These are phyloP conservation scores for Rhodotorula glutinis DNA, from an alignment of 1,284 basidiomycete species.

Conservation along the genomic window DNA sequence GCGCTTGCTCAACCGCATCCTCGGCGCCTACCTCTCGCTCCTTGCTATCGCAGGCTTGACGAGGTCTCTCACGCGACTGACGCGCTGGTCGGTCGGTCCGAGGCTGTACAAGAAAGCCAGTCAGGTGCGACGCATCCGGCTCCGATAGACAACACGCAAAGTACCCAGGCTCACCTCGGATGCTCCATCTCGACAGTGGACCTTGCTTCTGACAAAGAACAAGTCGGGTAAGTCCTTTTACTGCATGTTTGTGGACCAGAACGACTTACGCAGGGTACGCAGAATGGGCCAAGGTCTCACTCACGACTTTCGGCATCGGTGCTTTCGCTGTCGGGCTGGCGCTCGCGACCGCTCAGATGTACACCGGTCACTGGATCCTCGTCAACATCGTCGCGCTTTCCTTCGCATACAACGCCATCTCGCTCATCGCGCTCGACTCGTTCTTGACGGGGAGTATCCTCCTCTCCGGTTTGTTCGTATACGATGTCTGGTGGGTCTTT, in stretches of 20 bases:
- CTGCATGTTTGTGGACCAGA: too few species aligned
- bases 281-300: constrained; percentile 47
- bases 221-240: constrained; percentile 1
- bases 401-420: constrained; percentile 77
- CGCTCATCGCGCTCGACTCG: constrained; percentile 79
- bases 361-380: constrained; percentile 49
- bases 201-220: constrained; percentile 27
- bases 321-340: constrained; percentile 60
- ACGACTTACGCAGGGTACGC: constrained; percentile 31
- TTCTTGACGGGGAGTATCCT: constrained; percentile 84
- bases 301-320: constrained; percentile 56
- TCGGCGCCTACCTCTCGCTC: constrained; percentile 49
- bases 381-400: constrained; percentile 79
- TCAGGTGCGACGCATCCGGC: constrained; percentile 55
- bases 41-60: constrained; percentile 38
- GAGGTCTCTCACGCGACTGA: constrained; percentile 51
- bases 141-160: too few species aligned
- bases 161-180: constrained; percentile 7
- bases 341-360: constrained; percentile 19
- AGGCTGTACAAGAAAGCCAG: constrained; percentile 52
- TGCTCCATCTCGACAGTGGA: constrained; percentile 21
- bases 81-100: not conserved
- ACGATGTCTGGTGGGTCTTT: constrained; percentile 66
- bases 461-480: constrained; percentile 75
- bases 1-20: constrained; percentile 63